phyloP scores from a whole-genome alignment of 805 yeast species.

The Candida ascalaphidarum region DNA sequence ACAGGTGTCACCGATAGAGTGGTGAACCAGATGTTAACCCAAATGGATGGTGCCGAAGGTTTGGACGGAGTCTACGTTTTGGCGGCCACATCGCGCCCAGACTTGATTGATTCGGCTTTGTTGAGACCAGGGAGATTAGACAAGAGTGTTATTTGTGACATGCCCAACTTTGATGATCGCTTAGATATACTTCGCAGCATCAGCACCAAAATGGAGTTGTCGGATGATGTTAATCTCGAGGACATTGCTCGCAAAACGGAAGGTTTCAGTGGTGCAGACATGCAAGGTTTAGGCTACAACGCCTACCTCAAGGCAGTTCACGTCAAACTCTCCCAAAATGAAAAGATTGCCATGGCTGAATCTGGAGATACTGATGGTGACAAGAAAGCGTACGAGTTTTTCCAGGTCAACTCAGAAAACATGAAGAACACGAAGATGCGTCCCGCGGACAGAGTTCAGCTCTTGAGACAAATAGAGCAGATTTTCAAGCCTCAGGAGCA shows the following conservation, averaged over 20 bases:
- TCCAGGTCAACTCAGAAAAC: conserved; percentile 29
- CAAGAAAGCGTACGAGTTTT: conserved; percentile 26
- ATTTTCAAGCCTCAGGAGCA: conserved; percentile 12
- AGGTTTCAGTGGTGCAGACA: conserved; percentile 91
- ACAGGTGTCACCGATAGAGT: conserved; percentile 98
- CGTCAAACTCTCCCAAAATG: conserved; percentile 46
- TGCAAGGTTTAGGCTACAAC: conserved; percentile 86
- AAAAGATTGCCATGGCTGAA: conserved; percentile 12
- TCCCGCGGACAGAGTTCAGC: conserved; percentile 31
- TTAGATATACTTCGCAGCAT: conserved; percentile 60
- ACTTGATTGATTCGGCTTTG: conserved; percentile 88
- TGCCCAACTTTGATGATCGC: conserved; percentile 69
- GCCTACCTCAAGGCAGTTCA: conserved; percentile 86
- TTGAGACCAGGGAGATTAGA: conserved; percentile 95
- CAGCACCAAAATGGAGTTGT: conserved; percentile 51
- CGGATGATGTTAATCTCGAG: conserved; percentile 39
- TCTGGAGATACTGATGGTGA: conserved; percentile 8
- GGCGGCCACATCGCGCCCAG: conserved; percentile 96
- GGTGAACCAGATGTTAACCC: conserved; percentile 93
- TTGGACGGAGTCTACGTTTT: conserved; percentile 92
- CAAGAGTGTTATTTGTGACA: conserved; percentile 81
- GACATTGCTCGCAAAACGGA: conserved; percentile 51
- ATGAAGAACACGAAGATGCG: conserved; percentile 17
- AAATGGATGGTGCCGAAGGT: conserved; percentile 99
- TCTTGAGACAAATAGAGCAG: conserved; percentile 35